phyloP scores from a whole-genome alignment of 2,329 filamentous ascomycete genomes.

The Sodiomyces alkalinus region DNA sequence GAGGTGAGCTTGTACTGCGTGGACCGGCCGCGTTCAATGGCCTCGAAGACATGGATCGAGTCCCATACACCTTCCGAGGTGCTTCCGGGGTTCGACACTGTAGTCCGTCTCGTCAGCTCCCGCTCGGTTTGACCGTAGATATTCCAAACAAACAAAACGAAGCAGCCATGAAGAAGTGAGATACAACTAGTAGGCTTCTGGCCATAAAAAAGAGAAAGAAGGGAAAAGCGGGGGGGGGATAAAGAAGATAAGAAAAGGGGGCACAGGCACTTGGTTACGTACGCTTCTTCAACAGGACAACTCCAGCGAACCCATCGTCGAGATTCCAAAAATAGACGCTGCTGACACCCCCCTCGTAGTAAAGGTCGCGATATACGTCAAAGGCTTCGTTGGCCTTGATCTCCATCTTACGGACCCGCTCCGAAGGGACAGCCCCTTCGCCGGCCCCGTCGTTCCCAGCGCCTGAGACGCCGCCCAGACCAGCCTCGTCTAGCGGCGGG shows the following conservation, averaged over 20 bases:
- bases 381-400: constrained; percentile 89
- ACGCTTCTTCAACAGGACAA: constrained; percentile 92
- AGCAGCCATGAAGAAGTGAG: no score
- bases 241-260: no score
- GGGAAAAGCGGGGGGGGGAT: no score
- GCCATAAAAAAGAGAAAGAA: no score
- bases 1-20: constrained; percentile 97
- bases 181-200: no score
- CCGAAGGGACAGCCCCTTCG: constrained; percentile 77
- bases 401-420: constrained; percentile 87
- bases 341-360: constrained; percentile 91
- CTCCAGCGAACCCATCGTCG: constrained; percentile 93
- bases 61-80: constrained; percentile 79
- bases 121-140: no score
- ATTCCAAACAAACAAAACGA: no score
- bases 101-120: neutral
- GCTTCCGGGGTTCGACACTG: constrained; percentile 50
- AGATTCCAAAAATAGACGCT: constrained; percentile 98
- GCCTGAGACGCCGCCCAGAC: constrained; percentile 30
- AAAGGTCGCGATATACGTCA: constrained; percentile 91
- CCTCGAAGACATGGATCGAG: constrained; percentile 97
- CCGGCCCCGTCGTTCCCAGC: constrained; percentile 44
- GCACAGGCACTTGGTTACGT: constrained; percentile 20
- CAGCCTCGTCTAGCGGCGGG: constrained; percentile 60
- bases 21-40: constrained; percentile 77